Evolutionary conservation across 139 green algal genomes (phyloP), one percentile per base, ranked within the genome.

Genomic region (Asterochloris erici): DNA sequence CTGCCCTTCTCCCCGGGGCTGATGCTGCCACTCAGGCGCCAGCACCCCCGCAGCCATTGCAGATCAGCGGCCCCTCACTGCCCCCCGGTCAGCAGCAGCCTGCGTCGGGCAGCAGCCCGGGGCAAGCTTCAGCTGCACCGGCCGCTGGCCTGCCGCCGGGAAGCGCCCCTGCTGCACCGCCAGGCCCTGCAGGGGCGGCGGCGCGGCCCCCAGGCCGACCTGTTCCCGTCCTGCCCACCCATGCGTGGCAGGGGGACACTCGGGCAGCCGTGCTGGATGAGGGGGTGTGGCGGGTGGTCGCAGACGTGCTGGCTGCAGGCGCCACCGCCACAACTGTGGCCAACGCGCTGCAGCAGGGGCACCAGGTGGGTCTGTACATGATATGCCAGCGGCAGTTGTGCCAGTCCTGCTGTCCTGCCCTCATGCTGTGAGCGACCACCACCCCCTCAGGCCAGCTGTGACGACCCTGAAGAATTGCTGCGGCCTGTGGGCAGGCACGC

Each of bases 251-350:
- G 81, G 24, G 76, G 14, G 79, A 73, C 12, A 76, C 63, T 4
- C 21, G 26, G 73, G 16, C 61, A 23, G 71, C 75, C 28, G 47
- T 38, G 28, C 26, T 79, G n/a, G 82, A 19, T 0, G 63, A 71
- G 0, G 68, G 60, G 11, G 66, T 77, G 12, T 92, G 83, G 79
- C 74, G 79, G 73, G 71, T 82, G 27, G 88, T 82, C 6, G 73
- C 74, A 16, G 84, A 85, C 60, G 81, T 79, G 24, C 78, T 92
- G 69, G 75, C 74, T 21, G 87, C 84, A 29, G 88, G 86, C 14
- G 81, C 63, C 28, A 73, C 82, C 12, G 80, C 83, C 21, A 62
- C 38, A 11, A 82, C 83, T 28, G 83, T 69, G 60, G 54, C 70
- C 61, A 61, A 60, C 19, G 82, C 82, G 15, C 24, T 61, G 27